Percentiles rank a stretch among this genome's conserved stretches.
Evolutionary conservation across 2,329 filamentous ascomycete species (phyloP).

Genomic region (Scedosporium dehoogii): DNA sequence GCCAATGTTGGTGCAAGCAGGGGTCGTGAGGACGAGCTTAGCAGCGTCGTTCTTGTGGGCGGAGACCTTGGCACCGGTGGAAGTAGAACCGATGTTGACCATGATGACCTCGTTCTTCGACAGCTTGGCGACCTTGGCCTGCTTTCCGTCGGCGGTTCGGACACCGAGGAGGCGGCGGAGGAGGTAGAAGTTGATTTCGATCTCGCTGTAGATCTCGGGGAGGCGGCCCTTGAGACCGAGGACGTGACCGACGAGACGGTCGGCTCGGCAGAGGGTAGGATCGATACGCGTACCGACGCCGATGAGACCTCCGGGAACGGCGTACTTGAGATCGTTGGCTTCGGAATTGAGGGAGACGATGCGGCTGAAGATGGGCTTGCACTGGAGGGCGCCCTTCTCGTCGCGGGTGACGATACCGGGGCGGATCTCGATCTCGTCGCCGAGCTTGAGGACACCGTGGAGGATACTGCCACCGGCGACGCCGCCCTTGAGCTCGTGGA

Average conservation of each 20-base stretch:
- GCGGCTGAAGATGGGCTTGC: conserved; percentile 92
- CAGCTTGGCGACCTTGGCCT: conserved; percentile 97
- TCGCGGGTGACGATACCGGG: conserved; percentile 98
- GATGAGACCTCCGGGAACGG: conserved; percentile 92
- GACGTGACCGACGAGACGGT: conserved; percentile 97
- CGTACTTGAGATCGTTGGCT: conserved; percentile 96
- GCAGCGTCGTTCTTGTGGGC: conserved; percentile 97
- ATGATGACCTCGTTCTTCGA: conserved; percentile 98
- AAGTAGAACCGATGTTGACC: conserved; percentile 98
- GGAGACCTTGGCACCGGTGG: conserved; percentile 92
- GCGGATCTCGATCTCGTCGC: conserved; percentile 96
- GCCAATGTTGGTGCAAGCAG: conserved; percentile 91
- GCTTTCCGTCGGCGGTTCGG: conserved; percentile 95
- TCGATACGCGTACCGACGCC: conserved; percentile 97
- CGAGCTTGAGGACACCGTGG: conserved; percentile 91
- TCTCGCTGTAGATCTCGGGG: conserved; percentile 94
- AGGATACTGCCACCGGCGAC: conserved; percentile 95
- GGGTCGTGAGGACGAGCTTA: conserved; percentile 84
- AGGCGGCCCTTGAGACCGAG: conserved; percentile 88
- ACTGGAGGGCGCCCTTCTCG: conserved; percentile 86
- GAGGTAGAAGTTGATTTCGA: conserved; percentile 99
- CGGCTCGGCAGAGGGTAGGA: conserved; percentile 93
- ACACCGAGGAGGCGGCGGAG: conserved; percentile 90
- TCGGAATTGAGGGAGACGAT: conserved; percentile 95
- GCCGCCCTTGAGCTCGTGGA: conserved; percentile 96